phyloP scores from a whole-genome alignment of 331 rosid genomes.

The Stylosanthes scabra region DNA sequence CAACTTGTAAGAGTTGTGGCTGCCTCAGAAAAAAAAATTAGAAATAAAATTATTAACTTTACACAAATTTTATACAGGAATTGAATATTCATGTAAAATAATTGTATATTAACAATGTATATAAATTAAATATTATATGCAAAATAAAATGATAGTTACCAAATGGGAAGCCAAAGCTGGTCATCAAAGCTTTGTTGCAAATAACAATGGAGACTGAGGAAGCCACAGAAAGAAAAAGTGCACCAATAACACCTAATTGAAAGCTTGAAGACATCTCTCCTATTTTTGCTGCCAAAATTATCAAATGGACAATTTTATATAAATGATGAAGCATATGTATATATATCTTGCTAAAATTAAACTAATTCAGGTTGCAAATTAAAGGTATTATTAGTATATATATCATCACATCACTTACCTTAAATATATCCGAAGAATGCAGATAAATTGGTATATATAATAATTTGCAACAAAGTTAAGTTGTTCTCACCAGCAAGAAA shows the following conservation, averaged over 20 bases:
- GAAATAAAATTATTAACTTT: no score
- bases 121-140: no score
- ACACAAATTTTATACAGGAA: no score
- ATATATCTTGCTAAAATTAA: no score
- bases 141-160: conserved; percentile 42
- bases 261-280: conserved; percentile 66
- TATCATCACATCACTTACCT: conserved; percentile 21
- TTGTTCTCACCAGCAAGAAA: neutral
- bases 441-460: neutral
- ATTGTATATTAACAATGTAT: no score
- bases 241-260: conserved; percentile 77
- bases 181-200: conserved; percentile 91
- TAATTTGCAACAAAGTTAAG: conserved; percentile 21
- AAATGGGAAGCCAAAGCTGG: conserved; percentile 87
- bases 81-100: no score
- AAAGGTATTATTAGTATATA: no score
- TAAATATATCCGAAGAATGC: conserved; percentile 6
- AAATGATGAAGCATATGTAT: no score
- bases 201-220: conserved; percentile 88
- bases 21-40: conserved; percentile 5
- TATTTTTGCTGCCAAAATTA: conserved; percentile 40
- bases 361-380: no score
- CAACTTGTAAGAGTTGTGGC: conserved; percentile 95
- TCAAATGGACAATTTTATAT: neutral
- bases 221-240: conserved; percentile 81